phyloP scores from a whole-genome alignment of 306 rosid species.

The Potentilla sterilis region DNA sequence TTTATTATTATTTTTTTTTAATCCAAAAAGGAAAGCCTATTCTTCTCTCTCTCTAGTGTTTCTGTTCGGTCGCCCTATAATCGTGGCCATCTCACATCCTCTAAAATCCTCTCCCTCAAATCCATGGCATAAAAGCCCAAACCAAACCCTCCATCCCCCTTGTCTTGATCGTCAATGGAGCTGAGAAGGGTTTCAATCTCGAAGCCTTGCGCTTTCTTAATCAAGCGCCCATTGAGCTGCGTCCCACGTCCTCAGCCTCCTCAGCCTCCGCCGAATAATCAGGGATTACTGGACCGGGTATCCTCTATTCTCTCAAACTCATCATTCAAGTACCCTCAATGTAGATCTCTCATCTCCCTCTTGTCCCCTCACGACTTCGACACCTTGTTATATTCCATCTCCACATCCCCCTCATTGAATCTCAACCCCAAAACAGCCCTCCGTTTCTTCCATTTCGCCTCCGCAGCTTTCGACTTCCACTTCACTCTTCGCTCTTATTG shows the following conservation, averaged over 20 bases:
- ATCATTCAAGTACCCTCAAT: neutral
- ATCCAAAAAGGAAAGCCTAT: no score
- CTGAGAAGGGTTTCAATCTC: conserved; percentile 2
- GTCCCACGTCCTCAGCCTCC: neutral
- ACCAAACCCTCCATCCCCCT: neutral
- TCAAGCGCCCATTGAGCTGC: neutral
- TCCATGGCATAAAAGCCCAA: neutral
- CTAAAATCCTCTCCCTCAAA: neutral
- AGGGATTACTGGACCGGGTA: neutral
- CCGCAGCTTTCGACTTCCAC: neutral
- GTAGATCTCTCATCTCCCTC: conserved; percentile 2
- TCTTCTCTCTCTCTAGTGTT: neutral
- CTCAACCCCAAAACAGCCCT: neutral
- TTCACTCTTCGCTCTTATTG: neutral
- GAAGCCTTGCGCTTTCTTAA: neutral
- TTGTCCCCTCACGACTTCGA: neutral
- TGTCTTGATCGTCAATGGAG: neutral
- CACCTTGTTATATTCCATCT: neutral
- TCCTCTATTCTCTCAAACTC: neutral
- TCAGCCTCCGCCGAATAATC: neutral
- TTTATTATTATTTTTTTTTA: no score
- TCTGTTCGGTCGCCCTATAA: neutral
- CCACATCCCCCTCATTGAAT: neutral
- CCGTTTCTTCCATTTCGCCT: conserved; percentile 3
- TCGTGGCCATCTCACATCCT: neutral